Conservation (phyloP, 768 basidiomycete genomes). For the Lyophyllum atratum region DNA sequence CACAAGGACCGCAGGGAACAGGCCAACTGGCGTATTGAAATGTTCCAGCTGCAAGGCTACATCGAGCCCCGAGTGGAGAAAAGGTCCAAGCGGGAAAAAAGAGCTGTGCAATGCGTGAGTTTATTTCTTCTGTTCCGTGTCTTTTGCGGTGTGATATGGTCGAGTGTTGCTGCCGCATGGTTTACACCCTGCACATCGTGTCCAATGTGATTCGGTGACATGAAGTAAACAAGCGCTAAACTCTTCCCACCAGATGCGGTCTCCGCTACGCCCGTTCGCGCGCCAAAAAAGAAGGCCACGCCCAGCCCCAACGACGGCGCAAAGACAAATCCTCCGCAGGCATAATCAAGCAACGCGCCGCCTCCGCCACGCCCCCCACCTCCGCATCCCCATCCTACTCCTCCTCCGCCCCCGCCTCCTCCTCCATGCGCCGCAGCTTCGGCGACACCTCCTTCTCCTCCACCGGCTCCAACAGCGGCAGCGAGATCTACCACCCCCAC, state of each 20-base stretch:
- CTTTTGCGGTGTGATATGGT: background rate
- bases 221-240: background rate
- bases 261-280: constrained; percentile 84
- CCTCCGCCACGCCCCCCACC: constrained; percentile 39
- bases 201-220: background rate
- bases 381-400: constrained; percentile 41
- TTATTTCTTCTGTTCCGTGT: constrained; percentile 15
- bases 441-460: constrained; percentile 54
- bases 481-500: constrained; percentile 54
- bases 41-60: constrained; percentile 84
- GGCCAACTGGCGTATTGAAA: constrained; percentile 70
- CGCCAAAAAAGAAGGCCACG: constrained; percentile 83
- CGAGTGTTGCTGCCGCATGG: constrained; percentile 2
- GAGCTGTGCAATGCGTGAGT: constrained; percentile 92
- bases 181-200: background rate
- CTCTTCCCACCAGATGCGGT: constrained; percentile 58
- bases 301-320: constrained; percentile 54
- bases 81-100: constrained; percentile 88
- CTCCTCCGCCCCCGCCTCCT: constrained; percentile 15
- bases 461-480: constrained; percentile 57
- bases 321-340: constrained; percentile 54
- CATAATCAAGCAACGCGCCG: constrained; percentile 37
- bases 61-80: constrained; percentile 88
- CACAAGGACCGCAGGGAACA: constrained; percentile 56
- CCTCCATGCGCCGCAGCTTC: constrained; percentile 43